These are phyloP conservation scores for Metschnikowia hibisci DNA, from an alignment of 805 yeast species.

Conservation along the genomic window DNA sequence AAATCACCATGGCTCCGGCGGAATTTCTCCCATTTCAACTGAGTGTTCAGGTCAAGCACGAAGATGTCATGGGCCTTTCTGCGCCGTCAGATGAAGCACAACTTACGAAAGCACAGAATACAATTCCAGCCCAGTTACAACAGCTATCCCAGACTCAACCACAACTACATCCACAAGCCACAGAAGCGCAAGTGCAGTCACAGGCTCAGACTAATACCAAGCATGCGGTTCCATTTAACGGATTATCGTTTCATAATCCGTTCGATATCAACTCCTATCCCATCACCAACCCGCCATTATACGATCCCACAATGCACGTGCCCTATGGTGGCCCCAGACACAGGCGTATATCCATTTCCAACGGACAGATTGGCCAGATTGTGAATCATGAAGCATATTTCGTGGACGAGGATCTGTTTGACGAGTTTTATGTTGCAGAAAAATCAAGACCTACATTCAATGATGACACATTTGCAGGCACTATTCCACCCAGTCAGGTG, in stretches of 20 bases:
- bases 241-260: constrained; percentile 30
- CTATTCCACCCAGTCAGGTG: background rate
- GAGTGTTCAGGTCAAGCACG: background rate
- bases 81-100: background rate
- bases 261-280: constrained; percentile 40
- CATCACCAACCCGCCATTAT: constrained; percentile 45
- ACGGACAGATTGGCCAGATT: constrained; percentile 81
- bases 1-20: constrained; percentile 1
- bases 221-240: constrained; percentile 9
- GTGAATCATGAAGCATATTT: constrained; percentile 43
- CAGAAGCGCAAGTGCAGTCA: background rate
- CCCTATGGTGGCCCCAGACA: constrained; percentile 38
- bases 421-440: constrained; percentile 16
- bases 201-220: constrained; percentile 5
- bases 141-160: constrained; percentile 1
- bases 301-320: constrained; percentile 40
- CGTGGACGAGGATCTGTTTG: constrained; percentile 24
- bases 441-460: background rate
- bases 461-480: background rate
- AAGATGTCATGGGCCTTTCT: background rate
- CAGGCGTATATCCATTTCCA: constrained; percentile 74
- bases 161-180: background rate
- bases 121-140: constrained; percentile 1
- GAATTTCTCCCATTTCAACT: constrained; percentile 1
- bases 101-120: background rate